Evolutionary conservation across 2,329 filamentous ascomycete genomes (phyloP).

Genomic region (Diaporthe citri): DNA sequence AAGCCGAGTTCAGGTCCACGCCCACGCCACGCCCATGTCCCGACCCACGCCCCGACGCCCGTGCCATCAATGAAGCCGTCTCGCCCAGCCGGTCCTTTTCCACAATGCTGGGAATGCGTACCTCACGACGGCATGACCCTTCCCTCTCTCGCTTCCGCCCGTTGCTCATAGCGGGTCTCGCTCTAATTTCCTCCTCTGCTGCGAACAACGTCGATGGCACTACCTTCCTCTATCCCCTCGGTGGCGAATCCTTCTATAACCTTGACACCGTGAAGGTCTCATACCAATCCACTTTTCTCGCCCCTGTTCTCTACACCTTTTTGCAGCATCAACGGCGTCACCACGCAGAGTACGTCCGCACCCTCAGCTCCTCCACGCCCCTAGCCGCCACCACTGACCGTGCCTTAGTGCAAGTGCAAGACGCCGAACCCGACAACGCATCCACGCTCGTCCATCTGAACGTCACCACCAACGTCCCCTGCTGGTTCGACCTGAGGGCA

Average conservation of each 20-base stretch:
- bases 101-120: constrained; percentile 35
- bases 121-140: constrained; percentile 4
- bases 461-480: constrained; percentile 32
- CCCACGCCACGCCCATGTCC: constrained; percentile 12
- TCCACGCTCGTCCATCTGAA: constrained; percentile 29
- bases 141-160: constrained; percentile 11
- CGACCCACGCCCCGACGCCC: not conserved
- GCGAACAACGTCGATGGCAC: constrained; percentile 13
- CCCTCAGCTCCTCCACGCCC: no score
- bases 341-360: constrained; percentile 21
- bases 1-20: not conserved
- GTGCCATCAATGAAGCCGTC: constrained; percentile 28
- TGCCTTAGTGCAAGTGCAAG: constrained; percentile 27
- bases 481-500: constrained; percentile 29
- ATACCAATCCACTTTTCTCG: constrained; percentile 25
- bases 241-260: constrained; percentile 33
- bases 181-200: constrained; percentile 9
- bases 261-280: constrained; percentile 29
- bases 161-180: constrained; percentile 1
- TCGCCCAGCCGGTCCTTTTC: constrained; percentile 26
- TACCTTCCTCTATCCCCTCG: constrained; percentile 23
- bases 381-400: not conserved
- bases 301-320: constrained; percentile 31
- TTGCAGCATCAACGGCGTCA: constrained; percentile 32
- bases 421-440: constrained; percentile 33